Base-by-base conservation (phyloP, 2,329 filamentous ascomycete genomes). In the Hymenoscyphus repandus region DNA sequence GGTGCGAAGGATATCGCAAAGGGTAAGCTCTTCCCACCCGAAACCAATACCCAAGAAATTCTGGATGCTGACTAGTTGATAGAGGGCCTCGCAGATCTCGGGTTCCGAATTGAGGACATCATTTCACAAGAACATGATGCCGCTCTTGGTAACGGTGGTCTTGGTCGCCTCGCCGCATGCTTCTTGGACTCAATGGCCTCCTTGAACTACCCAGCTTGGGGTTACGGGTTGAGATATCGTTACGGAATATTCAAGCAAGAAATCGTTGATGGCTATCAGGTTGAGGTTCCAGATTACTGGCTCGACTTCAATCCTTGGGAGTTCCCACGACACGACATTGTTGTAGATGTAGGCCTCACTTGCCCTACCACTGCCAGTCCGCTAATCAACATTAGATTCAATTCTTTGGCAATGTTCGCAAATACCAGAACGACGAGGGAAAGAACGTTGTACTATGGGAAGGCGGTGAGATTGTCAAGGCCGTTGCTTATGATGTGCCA, bases 231-330 rank as follows among this genome's bases (percentile, higher is more conserved):
- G 60, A 83, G 93, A 65, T 99, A 99, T 75, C 80, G 90, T 69
- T 97, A 97, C 68, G 88, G 88, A 67, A 99, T 99, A 69, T 99
- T 99, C 83, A 97, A 97, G 75, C 93, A 99, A 74, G 93, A 97
- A 74, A 97, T 99, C 63, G 85, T 96, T 53, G 88, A 97, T 65
- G 93, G 93, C 51, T 99, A 96, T 69, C 93, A 99, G 71, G 90
- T 99, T 58, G 93, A 99, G 67, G 88, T 97, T 52, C 93, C 93
- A 17, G 93, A 99, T 69, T 97, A 99, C 73, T 99, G 93, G 93
- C 82, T 99, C 48, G 93, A 97, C 68, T 96, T 97, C 72, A 99
- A 99, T 71, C 93, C 93, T 0, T 99, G 93, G 93, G 93, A 99
- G 68, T 99, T 97, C 65, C 90, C 91, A 38, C 81, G 93, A 59